Evolutionary conservation across 169 alveolate genomes (phyloP).

Genomic region (Plasmodium adleri): DNA sequence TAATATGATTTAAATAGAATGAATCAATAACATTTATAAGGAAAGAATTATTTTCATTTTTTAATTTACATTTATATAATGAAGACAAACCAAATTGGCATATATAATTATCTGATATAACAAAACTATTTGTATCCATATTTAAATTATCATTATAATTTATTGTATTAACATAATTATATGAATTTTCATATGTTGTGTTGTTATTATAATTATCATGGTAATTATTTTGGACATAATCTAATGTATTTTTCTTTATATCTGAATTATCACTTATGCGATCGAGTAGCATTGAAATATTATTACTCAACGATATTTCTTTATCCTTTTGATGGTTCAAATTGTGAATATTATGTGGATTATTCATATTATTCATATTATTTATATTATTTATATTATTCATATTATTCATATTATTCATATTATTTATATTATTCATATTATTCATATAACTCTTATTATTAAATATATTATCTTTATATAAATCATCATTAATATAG

Average conservation of each 20-base stretch:
- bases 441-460: no score
- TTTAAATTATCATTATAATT: slow-evolving; percentile 63
- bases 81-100: slow-evolving; percentile 51
- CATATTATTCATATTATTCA: neutral
- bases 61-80: slow-evolving; percentile 42
- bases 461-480: no score
- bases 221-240: neutral
- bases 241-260: slow-evolving; percentile 11
- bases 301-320: slow-evolving; percentile 33
- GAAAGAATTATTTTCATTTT: slow-evolving; percentile 47
- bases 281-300: slow-evolving; percentile 53
- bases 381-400: neutral
- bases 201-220: neutral
- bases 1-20: slow-evolving; percentile 34
- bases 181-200: neutral
- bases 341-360: neutral
- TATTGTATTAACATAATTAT: slow-evolving; percentile 30
- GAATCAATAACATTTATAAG: slow-evolving; percentile 38
- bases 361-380: neutral
- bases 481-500: no score
- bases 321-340: neutral
- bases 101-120: slow-evolving; percentile 36
- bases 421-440: no score
- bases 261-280: slow-evolving; percentile 59
- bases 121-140: slow-evolving; percentile 49